phyloP scores from a whole-genome alignment of 129 eudicot species.

The Dittrichia graveolens region DNA sequence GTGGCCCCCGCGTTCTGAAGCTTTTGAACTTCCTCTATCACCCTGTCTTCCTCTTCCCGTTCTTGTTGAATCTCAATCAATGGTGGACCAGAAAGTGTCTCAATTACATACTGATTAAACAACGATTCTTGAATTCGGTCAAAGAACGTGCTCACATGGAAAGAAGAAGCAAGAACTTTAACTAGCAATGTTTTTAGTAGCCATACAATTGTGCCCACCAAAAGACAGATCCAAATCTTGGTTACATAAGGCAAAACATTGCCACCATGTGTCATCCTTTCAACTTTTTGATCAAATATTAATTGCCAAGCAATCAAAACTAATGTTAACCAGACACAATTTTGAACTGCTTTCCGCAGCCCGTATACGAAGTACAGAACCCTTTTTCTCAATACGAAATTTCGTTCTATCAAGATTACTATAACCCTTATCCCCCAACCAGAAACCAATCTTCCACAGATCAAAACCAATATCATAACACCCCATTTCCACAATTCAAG shows the following conservation, averaged over 20 bases:
- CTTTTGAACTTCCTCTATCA: slow-evolving; percentile 59
- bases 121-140: slow-evolving; percentile 66
- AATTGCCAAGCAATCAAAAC: slow-evolving; percentile 68
- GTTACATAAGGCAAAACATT: slow-evolving; percentile 50
- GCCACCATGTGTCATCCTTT: slow-evolving; percentile 31
- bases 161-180: slow-evolving; percentile 55
- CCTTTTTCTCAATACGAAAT: slow-evolving; percentile 46
- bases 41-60: slow-evolving; percentile 57
- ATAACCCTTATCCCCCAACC: slow-evolving; percentile 49
- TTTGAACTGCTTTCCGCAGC: slow-evolving; percentile 62
- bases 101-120: slow-evolving; percentile 62
- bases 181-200: slow-evolving; percentile 49
- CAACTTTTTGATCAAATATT: slow-evolving; percentile 52
- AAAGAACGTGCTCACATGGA: slow-evolving; percentile 61
- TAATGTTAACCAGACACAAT: slow-evolving; percentile 68
- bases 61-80: slow-evolving; percentile 45
- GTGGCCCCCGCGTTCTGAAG: slow-evolving; percentile 66
- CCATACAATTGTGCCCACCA: slow-evolving; percentile 57
- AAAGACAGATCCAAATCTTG: slow-evolving; percentile 51
- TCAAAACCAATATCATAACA: slow-evolving; percentile 47
- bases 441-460: slow-evolving; percentile 54
- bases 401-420: slow-evolving; percentile 45
- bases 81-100: slow-evolving; percentile 57
- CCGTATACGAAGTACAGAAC: slow-evolving; percentile 67
- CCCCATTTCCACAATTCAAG: slow-evolving; percentile 59